Evolutionary conservation across 2,329 filamentous ascomycete genomes (phyloP), one percentile per base, ranked within the genome.

Genomic region (Penicillium sp.): DNA sequence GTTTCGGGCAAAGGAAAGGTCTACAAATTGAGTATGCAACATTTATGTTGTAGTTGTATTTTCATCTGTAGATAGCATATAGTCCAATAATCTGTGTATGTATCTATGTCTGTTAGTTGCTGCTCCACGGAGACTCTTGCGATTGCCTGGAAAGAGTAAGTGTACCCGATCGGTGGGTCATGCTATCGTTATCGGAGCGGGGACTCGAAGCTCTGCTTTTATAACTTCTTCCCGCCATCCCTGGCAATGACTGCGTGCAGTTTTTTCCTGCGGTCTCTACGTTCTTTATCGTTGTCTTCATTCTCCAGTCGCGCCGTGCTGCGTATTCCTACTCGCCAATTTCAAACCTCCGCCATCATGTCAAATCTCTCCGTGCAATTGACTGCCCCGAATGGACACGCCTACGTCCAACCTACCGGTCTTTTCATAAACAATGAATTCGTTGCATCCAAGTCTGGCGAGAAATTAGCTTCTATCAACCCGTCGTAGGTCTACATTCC

Each of bases 381-480:
- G 41, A 83, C 74, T 6, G 83, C 85, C 33, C 85, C 85, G 3
- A 90, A 90, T 64, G 84, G 84, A 52, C 72, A 68, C 61, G 80
- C 76, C 52, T 89, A 85, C 66, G 70, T 65, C 9, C 82, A 87
- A 67, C 84, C 84, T 2, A 71, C 77, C 30, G 85, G 85, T n/a
- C 73, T 90, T 6, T 89, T 88, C 65, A 87, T 89, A 68, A 84
- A 85, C 69, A 87, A 88, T 48, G 82, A 87, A 59, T 89, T 85
- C 60, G 79, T 86, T 36, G 72, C 77, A 54, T 77, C 80, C 39
- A 79, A 74, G 60, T 75, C 74, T 10, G 79, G 75, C 30, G 72
- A 80, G 56, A 84, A 74, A 50, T 73, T 88, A 37, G 68, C 73
- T 10, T 75, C 76, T 12, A 75, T 86, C 54, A 86, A 86, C 57